Base-by-base conservation (phyloP, 176 grass and related monocot species). In the Bothriochloa decipiens region DNA sequence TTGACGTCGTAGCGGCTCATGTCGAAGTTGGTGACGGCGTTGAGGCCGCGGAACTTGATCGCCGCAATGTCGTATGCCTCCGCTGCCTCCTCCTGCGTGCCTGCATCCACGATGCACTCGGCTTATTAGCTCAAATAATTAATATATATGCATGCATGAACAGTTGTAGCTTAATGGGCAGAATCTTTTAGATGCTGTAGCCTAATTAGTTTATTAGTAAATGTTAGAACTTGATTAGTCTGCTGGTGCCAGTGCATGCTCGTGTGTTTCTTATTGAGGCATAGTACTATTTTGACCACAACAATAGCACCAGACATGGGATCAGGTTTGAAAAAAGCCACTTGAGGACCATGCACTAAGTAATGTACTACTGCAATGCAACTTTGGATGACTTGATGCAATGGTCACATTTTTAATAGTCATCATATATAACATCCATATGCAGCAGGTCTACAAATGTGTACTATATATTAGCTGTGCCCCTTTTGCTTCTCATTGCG, bases 1-100 rank as follows among this genome's bases (percentile, higher is more conserved):
- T 92, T 95, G n/a, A 92, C 90, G 80, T 95, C 93, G 88, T 95
- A 95, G 50, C 90, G 90, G 83, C 86, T 95, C 93, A 95, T 95
- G 43, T 95, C 93, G 43, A 95, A 95, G 93, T 95, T 95, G 40
- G 93, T 95, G 39, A 95, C 93, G 16, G 93, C 93, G 80, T 88
- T 95, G 8, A 95, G 90, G 1, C 93, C 93, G 0, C 93, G 88
- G 88, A 95, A 95, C 82, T 95, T 95, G 75, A 95, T 95, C 49
- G 93, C 93, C 13, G 93, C 93, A 39, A 95, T 92, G 86, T 95
- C 93, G 50, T 95, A 95, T 6, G 93, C 93, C 88, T 95, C 93
- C 0, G 93, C 93, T 0, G 93, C 93, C 90, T 95, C 93, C 77
- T 95, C 93, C 82, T 95, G 93, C 2, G 93, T 95, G 77, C 88